A percentile compares a stretch with the other conserved stretches of the same genome.
phyloP scores from a whole-genome alignment of 192 early-diverging fungal species.

The Obelidium mucronatum region DNA sequence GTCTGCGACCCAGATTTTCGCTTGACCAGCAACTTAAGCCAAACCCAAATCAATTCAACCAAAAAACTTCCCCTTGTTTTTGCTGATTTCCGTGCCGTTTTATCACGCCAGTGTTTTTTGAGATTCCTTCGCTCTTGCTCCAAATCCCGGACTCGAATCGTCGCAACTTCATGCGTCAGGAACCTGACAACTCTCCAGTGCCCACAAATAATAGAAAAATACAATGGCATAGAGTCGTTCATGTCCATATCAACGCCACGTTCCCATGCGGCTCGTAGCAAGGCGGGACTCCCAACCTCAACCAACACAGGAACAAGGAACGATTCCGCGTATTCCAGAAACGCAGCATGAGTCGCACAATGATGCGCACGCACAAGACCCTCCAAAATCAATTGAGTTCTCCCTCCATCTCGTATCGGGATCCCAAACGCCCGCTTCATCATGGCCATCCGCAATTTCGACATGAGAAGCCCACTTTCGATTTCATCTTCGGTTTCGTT shows the following conservation, averaged over 20 bases:
- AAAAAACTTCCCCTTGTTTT: slow-evolving; percentile 18
- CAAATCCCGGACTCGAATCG: slow-evolving; percentile 18
- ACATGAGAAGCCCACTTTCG: neutral
- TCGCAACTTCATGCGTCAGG: slow-evolving; percentile 26
- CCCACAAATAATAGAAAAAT: slow-evolving; percentile 2
- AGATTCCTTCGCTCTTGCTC: slow-evolving; percentile 20
- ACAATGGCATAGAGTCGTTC: slow-evolving; percentile 18
- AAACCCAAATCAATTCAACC: slow-evolving; percentile 18
- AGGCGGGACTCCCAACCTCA: slow-evolving; percentile 16
- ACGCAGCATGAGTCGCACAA: slow-evolving; percentile 5
- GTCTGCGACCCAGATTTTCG: neutral
- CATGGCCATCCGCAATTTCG: slow-evolving; percentile 2
- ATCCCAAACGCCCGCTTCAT: slow-evolving; percentile 30
- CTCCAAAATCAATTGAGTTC: slow-evolving; percentile 12
- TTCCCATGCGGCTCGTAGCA: slow-evolving; percentile 29
- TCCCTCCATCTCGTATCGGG: slow-evolving; percentile 19
- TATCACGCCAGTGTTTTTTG: slow-evolving; percentile 6
- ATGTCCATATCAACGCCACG: slow-evolving; percentile 22
- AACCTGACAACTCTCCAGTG: slow-evolving; percentile 32
- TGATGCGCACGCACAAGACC: slow-evolving; percentile 18
- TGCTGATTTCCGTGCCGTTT: too few species aligned
- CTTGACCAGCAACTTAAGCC: neutral
- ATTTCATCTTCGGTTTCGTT: neutral
- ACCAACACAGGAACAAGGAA: slow-evolving; percentile 24
- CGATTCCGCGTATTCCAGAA: slow-evolving; percentile 21